Base-by-base conservation (phyloP, 176 grass and related monocot genomes). In the Chrysopogon serrulatus region DNA sequence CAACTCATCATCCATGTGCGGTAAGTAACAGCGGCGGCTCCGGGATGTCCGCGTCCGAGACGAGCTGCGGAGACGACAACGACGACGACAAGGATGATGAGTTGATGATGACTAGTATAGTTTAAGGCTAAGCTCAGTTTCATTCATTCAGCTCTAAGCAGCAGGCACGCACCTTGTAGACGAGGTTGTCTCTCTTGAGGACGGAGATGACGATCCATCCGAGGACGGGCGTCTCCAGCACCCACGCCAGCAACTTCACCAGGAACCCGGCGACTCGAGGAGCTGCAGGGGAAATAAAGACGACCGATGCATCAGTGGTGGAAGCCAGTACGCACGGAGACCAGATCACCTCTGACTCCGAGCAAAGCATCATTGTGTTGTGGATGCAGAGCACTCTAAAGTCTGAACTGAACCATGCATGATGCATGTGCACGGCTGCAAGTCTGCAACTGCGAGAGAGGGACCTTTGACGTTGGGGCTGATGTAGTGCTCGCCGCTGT, bases 161-260 rank as follows among this genome's bases (percentile, higher is more conserved):
- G 34, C 19, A 79, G 24, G 3, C 6, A 26, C 2, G 16, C 86
- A 94, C 92, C 95, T 90, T 92, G 35, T 94, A 84, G 42, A 98
- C 67, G 64, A 98, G 95, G 78, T 98, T 98, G 35, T 93, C 90
- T 30, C 85, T 86, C 81, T 94, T 98, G n/a, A 94, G 86, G 51
- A 88, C 8, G 39, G 89, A 70, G 5, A 91, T 60, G 30, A 91
- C 75, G 14, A 94, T 57, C n/a, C 90, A 21, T 21, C 95, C 92
- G 54, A 97, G 2, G 60, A 97, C 39, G 35, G 81, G 74, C 21
- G 61, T 81, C 84, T 97, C 95, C 31, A 97, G 73, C 74, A 94
- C 84, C 95, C 95, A 98, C 33, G 86, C 90, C 64, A 95, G 86
- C 49, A 98, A 79, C 86, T 94, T 98, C 73, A 98, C 88, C 83